Evolutionary conservation across 2,329 filamentous ascomycete genomes (phyloP), one percentile per base, ranked within the genome.

Genomic region (Pseudonectria foliicola): DNA sequence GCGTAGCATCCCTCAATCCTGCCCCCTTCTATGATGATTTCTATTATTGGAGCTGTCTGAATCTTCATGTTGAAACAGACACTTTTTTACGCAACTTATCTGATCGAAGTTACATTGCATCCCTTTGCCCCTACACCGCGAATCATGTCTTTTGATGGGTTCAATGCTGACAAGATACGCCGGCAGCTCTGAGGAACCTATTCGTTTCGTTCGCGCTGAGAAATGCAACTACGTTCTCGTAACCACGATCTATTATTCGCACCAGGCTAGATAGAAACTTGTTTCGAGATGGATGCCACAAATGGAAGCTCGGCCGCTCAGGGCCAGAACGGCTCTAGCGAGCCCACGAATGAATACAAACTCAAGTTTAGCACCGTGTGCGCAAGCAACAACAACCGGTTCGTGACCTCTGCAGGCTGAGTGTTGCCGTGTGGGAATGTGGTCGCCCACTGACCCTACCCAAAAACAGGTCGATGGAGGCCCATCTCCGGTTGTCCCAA

Each of bases 331-430:
- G 66, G 66, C 35, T 62, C 67, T 16, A 61, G 67, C 11, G 68
- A 73, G 28, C 68, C 70, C 13, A 62, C 68, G 16, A 67, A 67
- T n/a, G 76, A 72, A 34, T 95, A 81, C 72, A 95, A 92, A 64
- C 75, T 98, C 43, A 93, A 85, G 57, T 95, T 96, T 64, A 95
- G 89, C 69, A 96, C 92, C 3, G 90, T 98, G n/a, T 98, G 92
- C 64, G 92, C 92, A 7, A 95, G 88, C 54, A 98, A 98, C 54
- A 88, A 98, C 62, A 98, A 98, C 57, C 80, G 92, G 78, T 94
- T 70, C 44, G 71, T 53, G 31, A 13, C 35, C 25, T n/a, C 6
- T 26, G n/a, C 7, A 13, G 7, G 7, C 28, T 3, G 13, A 23
- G 13, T 13, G 16, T 35, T 27, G 38, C 14, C 23, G n/a, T 29